Base-by-base conservation (phyloP, 2,329 filamentous ascomycete species). In the Didymella arachidicola region DNA sequence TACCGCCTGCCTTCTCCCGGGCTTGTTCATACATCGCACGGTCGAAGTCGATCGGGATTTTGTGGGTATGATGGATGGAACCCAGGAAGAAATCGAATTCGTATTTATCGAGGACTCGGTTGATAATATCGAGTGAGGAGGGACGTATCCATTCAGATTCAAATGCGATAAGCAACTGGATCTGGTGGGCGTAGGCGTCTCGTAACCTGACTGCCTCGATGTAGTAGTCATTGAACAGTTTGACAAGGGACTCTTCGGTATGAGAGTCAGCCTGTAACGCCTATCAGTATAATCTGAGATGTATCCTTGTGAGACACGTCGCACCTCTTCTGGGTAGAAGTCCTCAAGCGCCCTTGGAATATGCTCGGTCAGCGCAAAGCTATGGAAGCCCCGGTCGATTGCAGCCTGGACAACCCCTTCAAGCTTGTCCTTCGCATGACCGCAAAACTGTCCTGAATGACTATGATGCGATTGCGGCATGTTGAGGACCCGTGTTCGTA, bases 401-500 rank as follows among this genome's bases (percentile, higher is more conserved):
- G 94, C 94, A 12, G 88, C 85, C 72, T 88, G 85, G 68, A 98
- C 82, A 47, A 98, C 86, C 65, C 92, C 88, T 77, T 98, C 94
- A 10, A 99, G 85, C 19, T 87, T 84, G 75, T 96, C 87, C 73
- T 89, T 87, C 49, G 95, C 95, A 81, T 99, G 95, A 6, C 69
- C 70, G 81, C 95, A 99, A 82, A 99, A 99, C 77, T 99, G 92
- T 63, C 95, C 95, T 36, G 95, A 98, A 80, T 99, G 95, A 73
- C 92, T 96, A 79, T 99, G 95, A 82, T 98, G 96, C 4, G 95
- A 96, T 80, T 96, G 97, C 1, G 94, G 93, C 95, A 98, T 98
- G 51, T 53, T 25, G 10, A 5, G 10, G 32, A 16, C 7, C 16
- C 12, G 3, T 16, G 5, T 25, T 14, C 2, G 41, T 14, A 5